Conservation (phyloP, 495 filamentous ascomycete species). For the Monascus purpureus region DNA sequence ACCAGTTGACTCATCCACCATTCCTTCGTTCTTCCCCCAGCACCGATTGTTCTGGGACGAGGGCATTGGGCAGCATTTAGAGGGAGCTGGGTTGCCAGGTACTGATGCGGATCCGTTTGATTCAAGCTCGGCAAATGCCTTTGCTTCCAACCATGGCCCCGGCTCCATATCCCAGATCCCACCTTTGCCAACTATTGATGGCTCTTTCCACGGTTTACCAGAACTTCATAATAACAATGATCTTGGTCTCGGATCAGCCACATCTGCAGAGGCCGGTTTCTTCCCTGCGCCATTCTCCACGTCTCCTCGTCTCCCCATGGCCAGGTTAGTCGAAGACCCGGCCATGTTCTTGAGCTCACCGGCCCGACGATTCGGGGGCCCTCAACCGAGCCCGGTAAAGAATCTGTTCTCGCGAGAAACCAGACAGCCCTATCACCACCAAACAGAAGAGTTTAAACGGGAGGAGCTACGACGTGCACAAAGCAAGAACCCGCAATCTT, state of each 20-base stretch:
- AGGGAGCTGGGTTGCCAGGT: slow-evolving; percentile 9
- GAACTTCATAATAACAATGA: slow-evolving; percentile 16
- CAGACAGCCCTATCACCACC: slow-evolving; percentile 44
- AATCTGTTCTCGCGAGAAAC: slow-evolving; percentile 19
- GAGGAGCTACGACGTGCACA: slow-evolving; percentile 35
- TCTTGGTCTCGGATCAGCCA: slow-evolving; percentile 18
- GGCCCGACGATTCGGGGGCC: slow-evolving; percentile 30
- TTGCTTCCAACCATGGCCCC: slow-evolving; percentile 5
- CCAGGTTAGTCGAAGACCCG: slow-evolving; percentile 34
- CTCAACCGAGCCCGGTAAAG: slow-evolving; percentile 20
- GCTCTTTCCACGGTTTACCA: slow-evolving; percentile 24
- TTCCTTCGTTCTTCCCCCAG: slow-evolving; percentile 45
- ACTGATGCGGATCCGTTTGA: slow-evolving; percentile 3
- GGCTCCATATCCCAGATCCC: slow-evolving; percentile 16
- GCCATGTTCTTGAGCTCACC: slow-evolving; percentile 43
- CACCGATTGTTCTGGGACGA: slow-evolving; percentile 67
- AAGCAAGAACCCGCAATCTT: slow-evolving; percentile 5
- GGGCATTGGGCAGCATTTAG: slow-evolving; percentile 20
- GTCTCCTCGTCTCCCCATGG: slow-evolving; percentile 24
- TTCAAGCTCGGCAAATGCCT: slow-evolving; percentile 2
- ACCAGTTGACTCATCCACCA: slow-evolving; percentile 54
- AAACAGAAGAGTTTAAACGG: slow-evolving; percentile 40
- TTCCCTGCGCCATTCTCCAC: slow-evolving; percentile 35
- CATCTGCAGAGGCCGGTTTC: slow-evolving; percentile 24
- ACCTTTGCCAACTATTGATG: slow-evolving; percentile 26